Base-by-base conservation (phyloP, 352 stramenopile genomes). In the Pythium graminicola region DNA sequence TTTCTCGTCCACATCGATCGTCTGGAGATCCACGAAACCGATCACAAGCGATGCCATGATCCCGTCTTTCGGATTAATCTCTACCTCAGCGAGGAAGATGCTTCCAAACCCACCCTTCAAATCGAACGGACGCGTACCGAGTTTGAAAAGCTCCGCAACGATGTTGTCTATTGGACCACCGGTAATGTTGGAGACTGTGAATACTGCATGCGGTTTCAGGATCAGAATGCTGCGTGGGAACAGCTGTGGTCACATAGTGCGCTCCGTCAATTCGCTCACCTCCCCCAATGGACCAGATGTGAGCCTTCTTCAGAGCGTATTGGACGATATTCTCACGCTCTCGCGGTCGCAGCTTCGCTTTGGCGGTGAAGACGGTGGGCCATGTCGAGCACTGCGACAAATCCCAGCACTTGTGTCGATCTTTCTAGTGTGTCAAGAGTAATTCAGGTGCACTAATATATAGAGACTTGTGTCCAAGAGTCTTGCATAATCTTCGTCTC, bases 381-480 rank as follows among this genome's bases (percentile, higher is more conserved):
- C 40, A 9, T 53, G 48, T 28, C 20, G 22, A 0, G 48, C 56
- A 24, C 16, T 36, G 6, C 41, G 48, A 8, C 45, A 64, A 14
- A n/a, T 64, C 0, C 56, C 56, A 2, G 35, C 33, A 11, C 31
- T 42, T 4, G 17, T 57, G 13, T 58, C 56, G 3, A 54, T 31
- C 42, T 64, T 64, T n/a, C 43, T 64, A 7, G 48, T 64, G 6
- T 49, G 56, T 13, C 56, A 64, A 17, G 56, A 64, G 24, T 49
- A 58, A 10, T 57, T 22, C 23, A 64, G 57, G 56, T 47, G 57
- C 48, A 64, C 16, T 57, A 62, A 52, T 46, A 22, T 10, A n/a
- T n/a, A n/a, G n/a, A n/a, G n/a, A n/a, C n/a, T n/a, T n/a, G n/a
- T n/a, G n/a, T n/a, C n/a, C n/a, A n/a, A n/a, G n/a, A n/a, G n/a